These are phyloP conservation scores for Litchi chinensis DNA, from an alignment of 345 rosid genomes.

Conservation along the genomic window DNA sequence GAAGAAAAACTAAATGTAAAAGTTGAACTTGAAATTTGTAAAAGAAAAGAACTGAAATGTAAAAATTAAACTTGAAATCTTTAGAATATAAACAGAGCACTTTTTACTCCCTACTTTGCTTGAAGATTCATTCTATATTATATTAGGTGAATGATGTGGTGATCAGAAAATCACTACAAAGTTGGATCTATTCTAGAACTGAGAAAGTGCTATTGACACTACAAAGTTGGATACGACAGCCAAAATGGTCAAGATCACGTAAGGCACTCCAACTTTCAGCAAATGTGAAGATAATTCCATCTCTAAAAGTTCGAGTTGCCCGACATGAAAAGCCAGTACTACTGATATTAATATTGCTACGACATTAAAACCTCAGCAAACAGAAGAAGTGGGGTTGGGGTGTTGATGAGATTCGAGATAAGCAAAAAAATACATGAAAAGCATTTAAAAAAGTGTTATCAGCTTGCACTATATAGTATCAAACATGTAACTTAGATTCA, in stretches of 20 bases:
- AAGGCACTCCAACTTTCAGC: neutral
- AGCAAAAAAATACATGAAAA: neutral
- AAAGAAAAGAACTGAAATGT: no score
- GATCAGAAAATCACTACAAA: no score
- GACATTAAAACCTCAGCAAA: conserved; percentile 16
- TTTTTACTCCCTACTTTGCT: no score
- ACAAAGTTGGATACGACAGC: neutral
- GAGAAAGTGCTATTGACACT: neutral
- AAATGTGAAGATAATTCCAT: conserved; percentile 1
- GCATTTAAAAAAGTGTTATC: neutral
- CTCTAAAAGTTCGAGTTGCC: neutral
- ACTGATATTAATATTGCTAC: conserved; percentile 6
- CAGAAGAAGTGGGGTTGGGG: neutral
- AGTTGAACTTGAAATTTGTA: neutral
- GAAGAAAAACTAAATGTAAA: neutral
- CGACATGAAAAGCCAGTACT: conserved; percentile 11
- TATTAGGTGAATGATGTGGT: no score
- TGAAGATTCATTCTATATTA: no score
- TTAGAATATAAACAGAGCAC: neutral
- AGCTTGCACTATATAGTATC: neutral
- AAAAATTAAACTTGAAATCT: neutral
- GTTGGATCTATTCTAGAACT: neutral
- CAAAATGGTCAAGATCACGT: neutral
- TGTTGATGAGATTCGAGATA: neutral
- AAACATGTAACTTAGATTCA: neutral